Conservation (phyloP, 108 stramenopile genomes). For the Epipyxis sp. region DNA sequence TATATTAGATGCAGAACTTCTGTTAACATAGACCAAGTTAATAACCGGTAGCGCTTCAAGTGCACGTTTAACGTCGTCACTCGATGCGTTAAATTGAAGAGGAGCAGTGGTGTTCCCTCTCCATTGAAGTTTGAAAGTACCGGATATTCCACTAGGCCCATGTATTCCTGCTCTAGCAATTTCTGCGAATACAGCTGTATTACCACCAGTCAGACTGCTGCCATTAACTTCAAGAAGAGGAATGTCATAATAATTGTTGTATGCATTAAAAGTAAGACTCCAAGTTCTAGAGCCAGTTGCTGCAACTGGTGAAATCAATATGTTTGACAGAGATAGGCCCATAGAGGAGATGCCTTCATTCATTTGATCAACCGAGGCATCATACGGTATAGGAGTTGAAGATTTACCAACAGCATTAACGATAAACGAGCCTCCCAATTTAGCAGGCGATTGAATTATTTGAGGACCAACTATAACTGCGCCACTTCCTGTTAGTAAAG, state of each 20-base stretch:
- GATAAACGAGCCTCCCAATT: background rate
- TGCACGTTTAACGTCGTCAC: conserved; percentile 40
- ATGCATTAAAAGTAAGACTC: conserved; percentile 21
- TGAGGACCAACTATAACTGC: conserved; percentile 35
- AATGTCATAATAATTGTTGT: conserved; percentile 10
- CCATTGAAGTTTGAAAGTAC: conserved; percentile 54
- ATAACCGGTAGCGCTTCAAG: conserved; percentile 55
- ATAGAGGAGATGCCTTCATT: background rate
- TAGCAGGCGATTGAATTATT: conserved; percentile 3
- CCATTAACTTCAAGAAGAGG: background rate
- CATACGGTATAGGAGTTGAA: conserved; percentile 9
- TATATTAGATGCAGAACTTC: background rate
- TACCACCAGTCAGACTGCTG: background rate
- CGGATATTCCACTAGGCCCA: conserved; percentile 49
- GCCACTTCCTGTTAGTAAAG: conserved; percentile 39
- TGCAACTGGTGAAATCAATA: background rate
- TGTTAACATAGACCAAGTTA: conserved; percentile 49
- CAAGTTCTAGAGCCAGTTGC: background rate
- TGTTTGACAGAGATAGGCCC: background rate
- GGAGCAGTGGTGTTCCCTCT: conserved; percentile 40
- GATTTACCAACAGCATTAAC: background rate
- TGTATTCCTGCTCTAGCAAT: conserved; percentile 45
- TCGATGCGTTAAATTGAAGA: conserved; percentile 49
- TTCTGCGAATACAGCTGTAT: conserved; percentile 39
- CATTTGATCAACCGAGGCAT: background rate